Evolutionary conservation across 2,329 filamentous ascomycete species (phyloP), one percentile per base, ranked within the genome.

Genomic region (Claviceps pazoutovae): DNA sequence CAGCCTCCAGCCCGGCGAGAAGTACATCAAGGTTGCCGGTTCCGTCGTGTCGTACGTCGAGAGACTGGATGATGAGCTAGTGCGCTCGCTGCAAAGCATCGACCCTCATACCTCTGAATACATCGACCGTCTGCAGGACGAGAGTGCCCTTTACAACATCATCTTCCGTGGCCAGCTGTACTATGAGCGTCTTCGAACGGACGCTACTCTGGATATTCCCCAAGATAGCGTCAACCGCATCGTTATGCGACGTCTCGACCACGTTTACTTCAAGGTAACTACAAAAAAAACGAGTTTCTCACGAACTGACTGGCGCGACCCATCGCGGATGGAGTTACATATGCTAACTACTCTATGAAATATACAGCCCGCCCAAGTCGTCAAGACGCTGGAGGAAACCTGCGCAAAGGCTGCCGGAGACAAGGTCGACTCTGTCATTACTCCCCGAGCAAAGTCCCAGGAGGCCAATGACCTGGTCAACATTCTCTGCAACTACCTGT

Each of bases 61-160:
- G 76, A 81, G 93, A 64, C 79, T 98, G 19, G 93, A 98, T 63
- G 93, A 98, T 64, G 94, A 98, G 73, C 86, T 98, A 57, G 95
- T 88, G 55, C 84, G 93, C 61, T 96, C 93, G n/a, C 78, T 98
- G 50, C 93, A 98, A 71, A 87, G 84, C 70, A 96, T 98, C 64
- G 93, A 98, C 67, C 94, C 93, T 53, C 93, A 98, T 72, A 98
- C 93, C 42, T 93, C 93, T 34, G 93, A 98, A 72, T 98, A 98
- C 66, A 95, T 98, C 56, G 93, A 98, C 67, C 82, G 94, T 54
- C 74, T 98, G 54, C 85, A 86, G 51, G 93, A 98, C 62, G 93
- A 98, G 74, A 85, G 84, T 56, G 74, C 84, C 48, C 76, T 98
- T 49, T 98, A 98, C 75, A 89, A 88, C 70, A 85, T 88, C 70